Conservation (phyloP, 805 yeast species). For the Zygoascus bituminiphila region DNA sequence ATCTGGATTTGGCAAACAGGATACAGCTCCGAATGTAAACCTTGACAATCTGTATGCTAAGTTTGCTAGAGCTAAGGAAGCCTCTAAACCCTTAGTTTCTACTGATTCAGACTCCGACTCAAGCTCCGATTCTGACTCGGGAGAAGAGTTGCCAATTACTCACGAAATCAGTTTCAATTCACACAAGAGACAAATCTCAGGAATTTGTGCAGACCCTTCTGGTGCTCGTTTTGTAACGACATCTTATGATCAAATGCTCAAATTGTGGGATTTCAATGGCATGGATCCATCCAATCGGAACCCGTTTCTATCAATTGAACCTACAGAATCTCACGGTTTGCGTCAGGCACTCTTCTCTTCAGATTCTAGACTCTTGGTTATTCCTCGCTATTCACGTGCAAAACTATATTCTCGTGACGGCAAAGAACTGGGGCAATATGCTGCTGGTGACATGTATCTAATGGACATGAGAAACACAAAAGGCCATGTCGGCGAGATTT, state of each 20-base stretch:
- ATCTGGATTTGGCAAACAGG: constrained; percentile 13
- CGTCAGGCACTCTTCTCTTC: constrained; percentile 17
- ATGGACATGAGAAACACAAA: constrained; percentile 30
- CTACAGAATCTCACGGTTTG: constrained; percentile 22
- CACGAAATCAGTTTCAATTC: constrained; percentile 25
- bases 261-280: constrained; percentile 29
- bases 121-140: constrained; percentile 12
- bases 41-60: not conserved
- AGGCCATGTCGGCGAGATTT: constrained; percentile 30
- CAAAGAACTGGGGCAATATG: constrained; percentile 18
- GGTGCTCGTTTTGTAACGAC: constrained; percentile 26
- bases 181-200: constrained; percentile 20
- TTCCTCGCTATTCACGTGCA: constrained; percentile 21
- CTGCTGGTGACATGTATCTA: constrained; percentile 31
- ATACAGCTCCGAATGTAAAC: not conserved
- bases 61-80: not conserved
- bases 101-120: not conserved
- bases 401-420: constrained; percentile 25
- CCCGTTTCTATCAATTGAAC: constrained; percentile 24
- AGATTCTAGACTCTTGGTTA: constrained; percentile 19
- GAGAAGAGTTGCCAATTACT: constrained; percentile 30
- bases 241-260: constrained; percentile 24
- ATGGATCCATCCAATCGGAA: constrained; percentile 22
- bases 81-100: not conserved
- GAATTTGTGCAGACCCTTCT: constrained; percentile 20